Conservation (phyloP, 495 filamentous ascomycete species). For the Parmelia sp. region DNA sequence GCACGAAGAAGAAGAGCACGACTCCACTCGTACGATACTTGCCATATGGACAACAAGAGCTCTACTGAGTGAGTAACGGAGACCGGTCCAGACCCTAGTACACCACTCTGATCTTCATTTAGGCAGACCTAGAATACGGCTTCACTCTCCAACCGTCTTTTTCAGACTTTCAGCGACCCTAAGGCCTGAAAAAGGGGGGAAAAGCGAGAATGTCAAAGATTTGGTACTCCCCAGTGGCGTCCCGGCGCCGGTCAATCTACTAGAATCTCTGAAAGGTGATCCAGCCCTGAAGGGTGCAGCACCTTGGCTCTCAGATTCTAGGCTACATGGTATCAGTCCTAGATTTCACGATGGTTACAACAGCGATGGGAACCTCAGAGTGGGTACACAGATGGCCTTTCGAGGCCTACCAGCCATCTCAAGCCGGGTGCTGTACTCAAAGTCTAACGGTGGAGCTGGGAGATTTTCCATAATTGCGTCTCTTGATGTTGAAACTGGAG, state of each 20-base stretch:
- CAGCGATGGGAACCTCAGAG: slow-evolving; percentile 58
- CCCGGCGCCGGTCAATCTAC: slow-evolving; percentile 71
- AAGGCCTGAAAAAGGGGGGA: slow-evolving; percentile 49
- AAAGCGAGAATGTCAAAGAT: slow-evolving; percentile 46
- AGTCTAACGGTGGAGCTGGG: slow-evolving; percentile 56
- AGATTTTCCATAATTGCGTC: slow-evolving; percentile 69
- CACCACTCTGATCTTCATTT: slow-evolving; percentile 21
- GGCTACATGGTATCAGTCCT: slow-evolving; percentile 72
- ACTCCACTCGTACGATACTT: slow-evolving; percentile 53
- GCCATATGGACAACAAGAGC: slow-evolving; percentile 76
- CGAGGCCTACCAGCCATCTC: slow-evolving; percentile 76
- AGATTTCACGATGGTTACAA: slow-evolving; percentile 39
- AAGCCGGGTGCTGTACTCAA: slow-evolving; percentile 74
- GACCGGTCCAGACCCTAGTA: background rate
- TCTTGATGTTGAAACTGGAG: slow-evolving; percentile 81
- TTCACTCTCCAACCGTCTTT: slow-evolving; percentile 69
- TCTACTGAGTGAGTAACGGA: slow-evolving; percentile 51
- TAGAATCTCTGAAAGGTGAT: slow-evolving; percentile 69
- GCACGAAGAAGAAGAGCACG: slow-evolving; percentile 49
- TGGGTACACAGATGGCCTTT: slow-evolving; percentile 53
- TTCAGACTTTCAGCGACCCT: slow-evolving; percentile 70
- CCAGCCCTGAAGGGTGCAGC: slow-evolving; percentile 56
- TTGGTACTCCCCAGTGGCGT: slow-evolving; percentile 72
- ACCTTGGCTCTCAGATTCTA: slow-evolving; percentile 70
- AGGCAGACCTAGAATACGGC: slow-evolving; percentile 66